These are phyloP conservation scores for Penicillium parvum DNA, from an alignment of 495 filamentous ascomycete genomes.

Conservation along the genomic window DNA sequence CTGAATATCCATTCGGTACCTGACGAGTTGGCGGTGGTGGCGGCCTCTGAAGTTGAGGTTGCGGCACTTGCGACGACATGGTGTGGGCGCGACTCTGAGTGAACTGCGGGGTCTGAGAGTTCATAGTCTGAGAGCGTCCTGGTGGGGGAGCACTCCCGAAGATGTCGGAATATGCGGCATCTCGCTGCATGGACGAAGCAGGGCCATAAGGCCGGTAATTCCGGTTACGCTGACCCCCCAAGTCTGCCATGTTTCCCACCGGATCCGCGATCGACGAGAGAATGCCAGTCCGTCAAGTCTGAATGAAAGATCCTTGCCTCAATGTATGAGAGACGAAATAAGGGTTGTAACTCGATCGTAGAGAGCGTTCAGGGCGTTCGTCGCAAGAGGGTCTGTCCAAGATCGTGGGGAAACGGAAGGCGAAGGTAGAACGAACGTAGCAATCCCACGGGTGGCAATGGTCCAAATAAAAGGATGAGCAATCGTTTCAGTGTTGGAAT, in stretches of 20 bases:
- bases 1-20: slow-evolving; percentile 49
- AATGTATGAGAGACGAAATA: slow-evolving; percentile 8
- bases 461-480: slow-evolving; percentile 13
- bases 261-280: slow-evolving; percentile 3
- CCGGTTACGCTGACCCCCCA: slow-evolving; percentile 68
- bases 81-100: slow-evolving; percentile 72
- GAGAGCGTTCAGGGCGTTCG: slow-evolving; percentile 38
- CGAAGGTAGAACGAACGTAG: slow-evolving; percentile 10
- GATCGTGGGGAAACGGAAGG: slow-evolving; percentile 32
- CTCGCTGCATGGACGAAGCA: slow-evolving; percentile 71
- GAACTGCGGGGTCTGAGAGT: slow-evolving; percentile 57
- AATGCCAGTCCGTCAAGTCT: too few relatives aligned
- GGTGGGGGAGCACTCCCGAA: slow-evolving; percentile 85
- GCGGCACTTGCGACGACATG: slow-evolving; percentile 66
- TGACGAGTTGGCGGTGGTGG: slow-evolving; percentile 59
- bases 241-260: slow-evolving; percentile 76
- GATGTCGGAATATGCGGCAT: slow-evolving; percentile 94
- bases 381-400: slow-evolving; percentile 34
- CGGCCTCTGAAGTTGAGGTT: slow-evolving; percentile 42
- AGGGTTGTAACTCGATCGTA: slow-evolving; percentile 30
- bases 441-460: slow-evolving; percentile 14
- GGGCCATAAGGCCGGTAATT: slow-evolving; percentile 64
- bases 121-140: slow-evolving; percentile 85
- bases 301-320: too few relatives aligned
- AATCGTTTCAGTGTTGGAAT: slow-evolving; percentile 19